phyloP scores from a whole-genome alignment of 331 rosid species.

The Telfairia occidentalis region DNA sequence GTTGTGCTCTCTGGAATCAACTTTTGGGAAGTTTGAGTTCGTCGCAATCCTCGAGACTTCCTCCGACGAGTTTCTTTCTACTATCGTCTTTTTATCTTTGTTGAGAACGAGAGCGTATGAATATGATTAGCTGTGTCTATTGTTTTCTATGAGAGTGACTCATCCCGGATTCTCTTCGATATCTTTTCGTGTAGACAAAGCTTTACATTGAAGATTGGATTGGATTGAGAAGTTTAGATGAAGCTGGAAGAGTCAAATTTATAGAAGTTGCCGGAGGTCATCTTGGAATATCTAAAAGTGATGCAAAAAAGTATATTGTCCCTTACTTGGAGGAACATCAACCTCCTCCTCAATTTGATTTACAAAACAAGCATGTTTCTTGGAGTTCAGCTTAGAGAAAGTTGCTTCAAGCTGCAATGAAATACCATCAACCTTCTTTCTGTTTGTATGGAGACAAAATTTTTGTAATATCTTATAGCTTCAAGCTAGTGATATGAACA shows the following conservation, averaged over 20 bases:
- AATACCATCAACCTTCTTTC: background rate
- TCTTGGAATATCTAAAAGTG: conserved; percentile 36
- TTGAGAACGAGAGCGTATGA: background rate
- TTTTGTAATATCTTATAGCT: no score
- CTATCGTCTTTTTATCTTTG: background rate
- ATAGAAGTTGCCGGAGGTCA: conserved; percentile 51
- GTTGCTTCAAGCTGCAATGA: background rate
- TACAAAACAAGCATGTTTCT: background rate
- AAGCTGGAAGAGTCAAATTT: conserved; percentile 78
- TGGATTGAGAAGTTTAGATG: conserved; percentile 57
- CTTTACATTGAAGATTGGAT: conserved; percentile 32
- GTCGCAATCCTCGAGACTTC: background rate
- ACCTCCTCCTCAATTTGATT: background rate
- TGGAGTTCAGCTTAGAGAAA: background rate
- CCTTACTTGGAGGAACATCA: conserved; percentile 52
- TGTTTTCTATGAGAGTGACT: background rate
- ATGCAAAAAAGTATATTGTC: conserved; percentile 40
- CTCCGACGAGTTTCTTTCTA: background rate
- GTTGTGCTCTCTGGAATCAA: background rate
- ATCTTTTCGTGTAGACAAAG: conserved; percentile 50
- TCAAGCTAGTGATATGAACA: no score
- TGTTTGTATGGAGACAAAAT: no score
- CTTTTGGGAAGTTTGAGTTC: background rate
- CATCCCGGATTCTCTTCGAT: background rate
- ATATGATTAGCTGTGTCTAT: background rate